Conservation (phyloP, 306 rosid genomes). For the Argentina anserina region DNA sequence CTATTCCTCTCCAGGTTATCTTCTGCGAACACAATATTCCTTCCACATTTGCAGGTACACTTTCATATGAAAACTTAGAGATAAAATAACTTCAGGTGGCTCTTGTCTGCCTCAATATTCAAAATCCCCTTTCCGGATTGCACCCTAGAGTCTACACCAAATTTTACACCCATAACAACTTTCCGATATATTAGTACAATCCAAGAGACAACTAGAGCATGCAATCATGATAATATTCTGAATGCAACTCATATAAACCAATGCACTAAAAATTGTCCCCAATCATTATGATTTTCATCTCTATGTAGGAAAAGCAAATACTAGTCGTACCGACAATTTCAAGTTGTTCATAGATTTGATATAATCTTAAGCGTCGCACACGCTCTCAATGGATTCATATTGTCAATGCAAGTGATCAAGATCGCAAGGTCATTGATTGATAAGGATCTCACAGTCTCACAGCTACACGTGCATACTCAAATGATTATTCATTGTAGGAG, state of each 20-base stretch:
- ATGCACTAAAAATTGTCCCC: neutral
- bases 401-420: neutral
- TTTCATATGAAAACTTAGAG: neutral
- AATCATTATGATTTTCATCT: neutral
- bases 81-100: neutral
- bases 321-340: neutral
- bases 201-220: neutral
- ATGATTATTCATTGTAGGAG: neutral
- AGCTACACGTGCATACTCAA: no score
- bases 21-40: constrained; percentile 4
- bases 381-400: neutral
- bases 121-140: neutral
- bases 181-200: neutral
- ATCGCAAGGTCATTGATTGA: neutral
- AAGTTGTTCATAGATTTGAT: neutral
- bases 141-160: neutral
- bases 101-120: neutral
- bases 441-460: neutral
- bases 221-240: neutral
- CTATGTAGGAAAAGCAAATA: neutral
- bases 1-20: neutral
- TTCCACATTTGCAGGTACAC: neutral
- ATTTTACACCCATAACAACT: neutral
- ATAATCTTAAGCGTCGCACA: neutral
- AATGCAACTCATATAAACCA: neutral